Conservation (phyloP, 163 green algal genomes). For the Chloroidium sp. region DNA sequence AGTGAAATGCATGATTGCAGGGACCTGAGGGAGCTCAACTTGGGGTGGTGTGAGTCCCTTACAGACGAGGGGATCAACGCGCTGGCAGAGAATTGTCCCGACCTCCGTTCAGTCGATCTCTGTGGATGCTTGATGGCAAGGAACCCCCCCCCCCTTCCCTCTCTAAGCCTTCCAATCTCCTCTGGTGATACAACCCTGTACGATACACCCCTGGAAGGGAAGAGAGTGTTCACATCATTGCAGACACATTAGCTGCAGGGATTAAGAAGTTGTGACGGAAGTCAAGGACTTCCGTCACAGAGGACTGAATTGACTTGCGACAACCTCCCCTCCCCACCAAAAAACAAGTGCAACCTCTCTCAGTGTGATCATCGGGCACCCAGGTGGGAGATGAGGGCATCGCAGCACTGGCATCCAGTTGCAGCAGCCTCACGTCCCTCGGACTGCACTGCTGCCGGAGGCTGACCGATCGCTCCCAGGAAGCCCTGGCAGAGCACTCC, state of each 20-base stretch:
- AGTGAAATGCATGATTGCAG: slow-evolving; percentile 4
- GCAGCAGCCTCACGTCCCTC: slow-evolving; percentile 3
- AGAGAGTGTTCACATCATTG: neutral
- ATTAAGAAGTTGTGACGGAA: no score
- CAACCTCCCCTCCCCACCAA: no score
- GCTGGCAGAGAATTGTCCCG: slow-evolving; percentile 1
- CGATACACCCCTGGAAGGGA: neutral
- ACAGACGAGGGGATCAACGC: neutral
- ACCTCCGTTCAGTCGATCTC: slow-evolving; percentile 5
- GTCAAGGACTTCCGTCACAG: no score
- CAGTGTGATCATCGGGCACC: neutral
- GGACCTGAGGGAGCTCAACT: slow-evolving; percentile 9
- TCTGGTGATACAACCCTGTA: neutral
- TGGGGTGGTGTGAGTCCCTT: slow-evolving; percentile 14
- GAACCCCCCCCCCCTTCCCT: neutral
- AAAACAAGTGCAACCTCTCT: neutral
- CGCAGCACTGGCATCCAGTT: neutral
- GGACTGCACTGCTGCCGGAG: slow-evolving; percentile 15
- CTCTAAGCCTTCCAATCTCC: neutral
- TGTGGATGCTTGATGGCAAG: slow-evolving; percentile 10
- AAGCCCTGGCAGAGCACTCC: neutral
- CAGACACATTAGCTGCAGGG: neutral
- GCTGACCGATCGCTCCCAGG: slow-evolving; percentile 8
- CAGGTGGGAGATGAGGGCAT: slow-evolving; percentile 9
- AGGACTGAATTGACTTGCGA: no score